These are phyloP conservation scores for Penicillium sp. DNA, from an alignment of 2,329 filamentous ascomycete genomes.

Conservation along the genomic window DNA sequence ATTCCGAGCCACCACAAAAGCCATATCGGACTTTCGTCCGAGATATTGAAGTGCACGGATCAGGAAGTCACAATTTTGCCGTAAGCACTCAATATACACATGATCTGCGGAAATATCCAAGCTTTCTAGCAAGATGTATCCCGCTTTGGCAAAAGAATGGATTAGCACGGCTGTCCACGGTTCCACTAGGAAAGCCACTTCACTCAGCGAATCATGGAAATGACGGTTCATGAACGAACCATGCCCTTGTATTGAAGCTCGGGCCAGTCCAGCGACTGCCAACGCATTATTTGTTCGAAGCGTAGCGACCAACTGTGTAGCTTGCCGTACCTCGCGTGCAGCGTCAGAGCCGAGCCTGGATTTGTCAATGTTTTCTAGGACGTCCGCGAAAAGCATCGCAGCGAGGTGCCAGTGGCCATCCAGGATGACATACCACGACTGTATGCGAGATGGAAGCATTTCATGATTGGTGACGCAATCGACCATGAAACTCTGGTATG, in stretches of 20 bases:
- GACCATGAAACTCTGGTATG: conserved; percentile 53
- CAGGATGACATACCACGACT: conserved; percentile 61
- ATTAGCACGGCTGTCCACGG: conserved; percentile 60
- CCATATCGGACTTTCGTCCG: conserved; percentile 57
- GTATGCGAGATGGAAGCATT: conserved; percentile 52
- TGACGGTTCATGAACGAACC: conserved; percentile 17
- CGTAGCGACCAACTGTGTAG: conserved; percentile 35
- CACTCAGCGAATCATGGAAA: conserved; percentile 55
- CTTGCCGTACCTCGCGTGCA: conserved; percentile 26
- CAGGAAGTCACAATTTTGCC: conserved; percentile 46
- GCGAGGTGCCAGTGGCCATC: conserved; percentile 59
- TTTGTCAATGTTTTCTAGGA: conserved; percentile 52
- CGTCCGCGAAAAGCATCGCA: conserved; percentile 54
- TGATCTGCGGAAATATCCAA: background rate
- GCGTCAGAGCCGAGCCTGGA: conserved; percentile 10
- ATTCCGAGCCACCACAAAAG: conserved; percentile 40
- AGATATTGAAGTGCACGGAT: conserved; percentile 55
- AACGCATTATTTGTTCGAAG: conserved; percentile 48
- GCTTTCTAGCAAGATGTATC: conserved; percentile 39
- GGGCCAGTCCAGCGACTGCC: conserved; percentile 51
- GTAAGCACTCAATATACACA: conserved; percentile 3
- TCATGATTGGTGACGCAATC: conserved; percentile 53
- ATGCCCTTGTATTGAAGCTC: conserved; percentile 43
- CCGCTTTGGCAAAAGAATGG: conserved; percentile 53
- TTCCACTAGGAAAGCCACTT: conserved; percentile 58